These are phyloP conservation scores for Hypoxylon sp. DNA, from an alignment of 2,329 filamentous ascomycete species.

Conservation along the genomic window DNA sequence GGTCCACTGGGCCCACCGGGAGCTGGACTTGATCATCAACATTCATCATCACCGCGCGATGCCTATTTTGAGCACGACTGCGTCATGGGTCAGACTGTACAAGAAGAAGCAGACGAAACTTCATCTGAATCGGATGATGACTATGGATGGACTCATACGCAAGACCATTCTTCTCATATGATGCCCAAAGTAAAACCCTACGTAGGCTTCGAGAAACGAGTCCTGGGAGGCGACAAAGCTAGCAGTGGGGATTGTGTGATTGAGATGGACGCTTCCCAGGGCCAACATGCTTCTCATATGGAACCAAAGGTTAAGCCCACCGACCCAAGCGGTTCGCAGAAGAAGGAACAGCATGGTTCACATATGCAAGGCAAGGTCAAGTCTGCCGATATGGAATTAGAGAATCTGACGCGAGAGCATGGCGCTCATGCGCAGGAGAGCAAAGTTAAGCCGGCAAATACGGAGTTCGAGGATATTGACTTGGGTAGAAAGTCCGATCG, in stretches of 20 bases:
- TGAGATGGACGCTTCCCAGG: constrained; percentile 28
- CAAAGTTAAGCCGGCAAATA: constrained; percentile 37
- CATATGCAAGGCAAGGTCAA: constrained; percentile 26
- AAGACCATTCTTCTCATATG: constrained; percentile 45
- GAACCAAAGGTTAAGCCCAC: constrained; percentile 34
- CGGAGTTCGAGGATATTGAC: constrained; percentile 34
- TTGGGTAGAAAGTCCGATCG: constrained; percentile 28
- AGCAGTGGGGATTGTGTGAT: constrained; percentile 38
- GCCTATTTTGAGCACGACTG: constrained; percentile 55
- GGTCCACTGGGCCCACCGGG: constrained; percentile 37
- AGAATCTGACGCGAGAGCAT: constrained; percentile 16
- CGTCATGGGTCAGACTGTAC: constrained; percentile 57
- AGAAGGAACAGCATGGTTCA: constrained; percentile 31
- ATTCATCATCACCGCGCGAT: constrained; percentile 42
- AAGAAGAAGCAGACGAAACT: constrained; percentile 54
- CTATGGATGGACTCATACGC: constrained; percentile 32
- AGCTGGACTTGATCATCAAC: constrained; percentile 45
- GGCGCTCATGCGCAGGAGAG: constrained; percentile 32
- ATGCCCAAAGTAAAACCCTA: constrained; percentile 45
- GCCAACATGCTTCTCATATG: constrained; percentile 19
- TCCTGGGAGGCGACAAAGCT: constrained; percentile 7
- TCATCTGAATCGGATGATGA: constrained; percentile 42
- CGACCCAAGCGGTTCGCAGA: constrained; percentile 19
- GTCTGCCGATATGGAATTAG: constrained; percentile 11
- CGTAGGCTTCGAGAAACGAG: constrained; percentile 33